Base-by-base conservation (phyloP, 345 rosid genomes). In the Brassica carinata region DNA sequence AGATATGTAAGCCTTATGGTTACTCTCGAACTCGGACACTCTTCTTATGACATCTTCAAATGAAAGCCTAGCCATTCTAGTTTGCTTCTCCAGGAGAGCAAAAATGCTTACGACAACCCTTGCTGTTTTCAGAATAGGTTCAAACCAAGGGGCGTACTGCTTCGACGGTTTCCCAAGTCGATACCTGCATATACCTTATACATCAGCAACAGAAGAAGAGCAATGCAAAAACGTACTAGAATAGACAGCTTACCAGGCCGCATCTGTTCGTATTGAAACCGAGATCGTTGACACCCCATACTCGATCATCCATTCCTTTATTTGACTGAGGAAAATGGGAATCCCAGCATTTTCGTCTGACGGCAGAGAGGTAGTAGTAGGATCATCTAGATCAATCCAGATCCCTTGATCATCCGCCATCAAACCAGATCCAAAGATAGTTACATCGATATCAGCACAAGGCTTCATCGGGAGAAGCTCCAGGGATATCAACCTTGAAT, bases 241-340 rank as follows among this genome's bases (percentile, higher is more conserved):
- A 51, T 26, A 73, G 57, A 31, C 43, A 83, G 53, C 69, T 53
- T 92, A 94, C 99, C 99, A 92, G 80, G 98, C 92, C 86, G 88
- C 64, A 55, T 92, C 98, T 10, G 99, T 94, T 36, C 98, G 90
- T 48, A 94, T 55, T 5, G 93, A 88, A 36, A 92, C 79, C 72
- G 83, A 87, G 71, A 92, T 75, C 90, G 82, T 83, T 9, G 88
- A 82, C 7, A 87, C 69, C 38, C 98, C 99, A 74, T 84, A 89
- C 79, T 94, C 99, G 58, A 94, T 91, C 93, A 84, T 86, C 99
- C 99, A 94, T 77, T 90, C 98, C 81, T 94, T 94, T 51, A 94
- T 81, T 26, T 91, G 87, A 79, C 98, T 91, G 79, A 94, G 82
- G 77, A 72, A 91, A 30, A 94, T 84, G 5, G 90, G 84, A 78